Evolutionary conservation across 768 basidiomycete genomes (phyloP), one percentile per base, ranked within the genome.

Genomic region (Rhodotorula graminis): DNA sequence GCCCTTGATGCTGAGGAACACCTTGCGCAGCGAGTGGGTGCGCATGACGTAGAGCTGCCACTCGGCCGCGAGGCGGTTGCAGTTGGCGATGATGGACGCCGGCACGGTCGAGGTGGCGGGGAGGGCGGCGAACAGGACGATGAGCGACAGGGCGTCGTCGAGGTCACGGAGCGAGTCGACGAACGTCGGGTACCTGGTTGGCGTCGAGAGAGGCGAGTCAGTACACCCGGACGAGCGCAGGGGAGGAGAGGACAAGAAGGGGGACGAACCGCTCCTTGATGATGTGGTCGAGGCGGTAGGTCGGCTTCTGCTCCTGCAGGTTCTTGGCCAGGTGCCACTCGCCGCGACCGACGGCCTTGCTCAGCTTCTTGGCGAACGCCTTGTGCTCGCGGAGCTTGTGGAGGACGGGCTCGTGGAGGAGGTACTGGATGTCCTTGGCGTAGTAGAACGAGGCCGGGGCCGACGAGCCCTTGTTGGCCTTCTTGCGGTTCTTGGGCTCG

Each of bases 401-500:
- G 37, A 99, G 84, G 19, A 98, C 88, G 2, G 96, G 96, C 80
- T 99, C 96, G 81, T 99, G 96, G 10, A 77, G 92, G 89, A 99
- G 87, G 82, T 95, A 98, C 68, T 91, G 90, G 75, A 99, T 95
- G 80, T 99, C 96, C 83, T 99, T 99, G 40, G 91, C 84, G 81
- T 98, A 97, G 83, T 99, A 99, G 83, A 98, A 99, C 6, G 93
- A 92, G 1, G 96, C 93, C 9, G 94, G 93, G 0, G 92, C 94
- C 64, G 93, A 93, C 7, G 92, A 95, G 2, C 95, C 96, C 81
- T 96, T 98, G 84, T 98, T 98, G 50, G 95, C 96, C 74, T 88
- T 87, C 81, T 97, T 99, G 77, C 87, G 88, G 82, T 87, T 88
- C 59, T 88, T 87, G 37, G 96, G 96, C 81, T 99, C 96, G 66